Evolutionary conservation across 257 asterid species (phyloP), one percentile per base, ranked within the genome.

Genomic region (Datura wrightii): DNA sequence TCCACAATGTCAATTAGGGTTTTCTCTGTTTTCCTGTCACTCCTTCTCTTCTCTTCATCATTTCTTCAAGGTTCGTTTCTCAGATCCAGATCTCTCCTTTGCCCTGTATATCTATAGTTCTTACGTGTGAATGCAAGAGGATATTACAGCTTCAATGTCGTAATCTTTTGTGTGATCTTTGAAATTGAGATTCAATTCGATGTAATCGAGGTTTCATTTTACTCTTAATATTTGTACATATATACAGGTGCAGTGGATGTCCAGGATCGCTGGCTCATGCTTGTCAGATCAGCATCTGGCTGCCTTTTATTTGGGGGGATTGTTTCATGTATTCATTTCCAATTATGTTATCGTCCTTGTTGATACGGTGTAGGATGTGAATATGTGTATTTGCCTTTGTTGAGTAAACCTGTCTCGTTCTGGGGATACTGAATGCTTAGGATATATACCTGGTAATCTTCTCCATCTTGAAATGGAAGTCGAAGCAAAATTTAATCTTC

Each of bases 1-100:
- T 78, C 65, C 6, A 52, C 44, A 78, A 78, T 78, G 82, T 14
- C 82, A 34, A 78, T 52, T 78, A 78, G 63, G 82, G 34, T 78
- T 78, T 50, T 31, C 46, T 50, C 62, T 31, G 10, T 50, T 34
- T 53, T 78, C 16, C 34, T 78, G 2, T 2, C 34, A 31, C 16
- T 78, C 65, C 42, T 78, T 2, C 48, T 78, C 31, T 34, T 78
- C 15, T 78, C 82, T 78, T 8, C 82, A 14, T 1, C 50, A 52
- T 78, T 78, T 34, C 16, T 78, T 78, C 82, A 78, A 78, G 82
- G 82, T 78, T 50, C 15, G 63, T 13, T 14, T 8, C 82, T 52
- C 82, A 78, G 46, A 78, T 78, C 48, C 82, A 78, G 71, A 56
- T 50, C 78, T 53, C 59, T 70, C 39, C 18, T 34, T 14, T 44